Base-by-base conservation (phyloP, 495 filamentous ascomycete species). In the Darksidea phi region DNA sequence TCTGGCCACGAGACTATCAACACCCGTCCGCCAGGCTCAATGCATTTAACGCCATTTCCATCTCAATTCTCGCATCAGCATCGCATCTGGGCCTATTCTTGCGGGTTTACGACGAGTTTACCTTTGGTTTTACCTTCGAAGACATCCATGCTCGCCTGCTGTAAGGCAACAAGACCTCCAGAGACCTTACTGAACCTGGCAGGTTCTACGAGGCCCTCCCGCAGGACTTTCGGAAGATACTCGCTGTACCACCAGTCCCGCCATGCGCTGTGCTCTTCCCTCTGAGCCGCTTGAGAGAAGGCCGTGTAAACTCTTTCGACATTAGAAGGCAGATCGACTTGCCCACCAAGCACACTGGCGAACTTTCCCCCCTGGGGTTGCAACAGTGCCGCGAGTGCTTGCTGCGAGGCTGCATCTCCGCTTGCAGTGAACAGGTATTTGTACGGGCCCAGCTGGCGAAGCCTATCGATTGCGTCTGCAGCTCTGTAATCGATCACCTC, bases 401-500 rank as follows among this genome's bases (percentile, higher is more conserved):
- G 54, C 36, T 69, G 63, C n/a, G 67, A 66, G 0, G 46, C 36
- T 1, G 32, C 10, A 37, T 69, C 63, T n/a, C 67, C 67, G 37
- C 62, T 66, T 12, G 42, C 62, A 15, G 54, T 66, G 24, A 66
- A 58, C 15, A 65, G 23, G 42, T 69, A 66, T 24, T 51, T 66
- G 54, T 55, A 69, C 28, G 67, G 63, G 1, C 62, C 67, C n/a
- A 66, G 26, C 24, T 21, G 8, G 12, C 53, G 59, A 24, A 69
- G 62, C 15, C 41, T 38, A 11, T 62, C 51, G 15, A 66, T 41
- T 17, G 56, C 54, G 43, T 67, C 48, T 28, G 64, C 23, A 34
- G 26, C 38, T 53, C 60, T 70, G 49, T 70, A 70, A 57, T 70
- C 67, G 32, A 67, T 12, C 17, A 62, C 59, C 32, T 61, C 50